phyloP scores from a whole-genome alignment of 2,329 filamentous ascomycete genomes.

The Scedosporium aurantiacum region DNA sequence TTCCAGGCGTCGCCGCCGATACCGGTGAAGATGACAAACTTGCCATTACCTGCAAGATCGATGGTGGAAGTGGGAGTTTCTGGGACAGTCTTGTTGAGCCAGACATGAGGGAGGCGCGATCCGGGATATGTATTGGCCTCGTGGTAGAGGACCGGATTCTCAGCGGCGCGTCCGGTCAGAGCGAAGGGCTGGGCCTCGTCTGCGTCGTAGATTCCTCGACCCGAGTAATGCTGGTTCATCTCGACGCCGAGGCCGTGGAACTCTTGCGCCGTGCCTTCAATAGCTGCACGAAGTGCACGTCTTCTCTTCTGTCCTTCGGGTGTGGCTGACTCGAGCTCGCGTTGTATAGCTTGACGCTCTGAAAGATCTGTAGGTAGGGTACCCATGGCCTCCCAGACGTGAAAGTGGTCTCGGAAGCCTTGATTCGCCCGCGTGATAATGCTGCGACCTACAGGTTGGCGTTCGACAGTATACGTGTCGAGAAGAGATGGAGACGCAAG shows the following conservation, averaged over 20 bases:
- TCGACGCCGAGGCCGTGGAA: constrained; percentile 46
- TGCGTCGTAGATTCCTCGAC: constrained; percentile 29
- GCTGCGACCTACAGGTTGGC: constrained; percentile 35
- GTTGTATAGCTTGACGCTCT: constrained; percentile 25
- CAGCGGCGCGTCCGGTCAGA: constrained; percentile 12
- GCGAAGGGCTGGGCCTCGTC: constrained; percentile 24
- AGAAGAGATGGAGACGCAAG: constrained; percentile 25
- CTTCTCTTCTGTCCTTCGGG: constrained; percentile 26
- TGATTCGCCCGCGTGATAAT: constrained; percentile 47
- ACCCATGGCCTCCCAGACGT: constrained; percentile 34
- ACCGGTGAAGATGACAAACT: constrained; percentile 39
- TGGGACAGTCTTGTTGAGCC: constrained; percentile 41
- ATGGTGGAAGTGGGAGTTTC: constrained; percentile 41
- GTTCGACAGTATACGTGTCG: constrained; percentile 31
- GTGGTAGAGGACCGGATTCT: constrained; percentile 31
- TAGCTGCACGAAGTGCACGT: constrained; percentile 26
- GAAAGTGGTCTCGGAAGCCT: constrained; percentile 38
- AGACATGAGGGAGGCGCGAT: constrained; percentile 48
- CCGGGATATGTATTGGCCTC: constrained; percentile 45
- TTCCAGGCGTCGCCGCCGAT: constrained; percentile 47
- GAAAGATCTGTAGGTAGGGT: constrained; percentile 25
- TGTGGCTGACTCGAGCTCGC: constrained; percentile 27
- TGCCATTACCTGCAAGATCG: constrained; percentile 46
- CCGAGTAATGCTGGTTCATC: constrained; percentile 46
- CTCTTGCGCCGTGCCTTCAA: constrained; percentile 33